Percentiles rank a stretch among this genome's conserved stretches.
phyloP scores from a whole-genome alignment of 73 alveolate species.

The Paramecium caudatum region DNA sequence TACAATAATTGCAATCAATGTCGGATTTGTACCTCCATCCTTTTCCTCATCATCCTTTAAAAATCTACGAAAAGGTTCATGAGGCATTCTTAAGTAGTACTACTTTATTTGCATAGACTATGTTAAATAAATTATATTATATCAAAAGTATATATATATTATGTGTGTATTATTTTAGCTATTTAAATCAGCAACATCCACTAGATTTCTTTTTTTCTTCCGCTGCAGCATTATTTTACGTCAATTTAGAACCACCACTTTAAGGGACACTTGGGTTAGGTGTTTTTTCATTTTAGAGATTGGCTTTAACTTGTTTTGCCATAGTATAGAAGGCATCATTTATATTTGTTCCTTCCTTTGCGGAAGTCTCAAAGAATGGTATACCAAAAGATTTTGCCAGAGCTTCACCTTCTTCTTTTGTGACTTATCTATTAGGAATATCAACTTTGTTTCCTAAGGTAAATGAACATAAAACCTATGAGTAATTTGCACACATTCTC shows the following conservation, averaged over 20 bases:
- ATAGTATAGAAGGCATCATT: slow-evolving; percentile 18
- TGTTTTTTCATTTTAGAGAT: not conserved
- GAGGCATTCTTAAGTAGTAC: too few relatives aligned
- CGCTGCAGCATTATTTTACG: not conserved
- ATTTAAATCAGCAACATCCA: slow-evolving; percentile 51
- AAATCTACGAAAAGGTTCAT: too few relatives aligned
- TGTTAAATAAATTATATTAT: too few relatives aligned
- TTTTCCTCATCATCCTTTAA: too few relatives aligned
- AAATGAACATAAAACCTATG: slow-evolving; percentile 28
- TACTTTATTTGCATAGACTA: too few relatives aligned
- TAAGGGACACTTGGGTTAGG: slow-evolving; percentile 14
- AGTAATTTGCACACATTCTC: slow-evolving; percentile 62
- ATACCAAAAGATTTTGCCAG: slow-evolving; percentile 74
- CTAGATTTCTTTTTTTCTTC: slow-evolving; percentile 51
- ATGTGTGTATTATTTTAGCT: not conserved
- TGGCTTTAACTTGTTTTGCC: slow-evolving; percentile 7
- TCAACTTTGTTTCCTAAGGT: slow-evolving; percentile 74
- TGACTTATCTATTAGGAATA: slow-evolving; percentile 68
- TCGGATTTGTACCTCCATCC: too few relatives aligned
- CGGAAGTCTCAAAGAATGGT: slow-evolving; percentile 72
- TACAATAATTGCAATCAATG: too few relatives aligned
- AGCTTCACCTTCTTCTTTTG: slow-evolving; percentile 80
- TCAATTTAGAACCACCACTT: not conserved
- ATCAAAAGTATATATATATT: not conserved
- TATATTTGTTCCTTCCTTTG: slow-evolving; percentile 71